Conservation (phyloP, 306 rosid species). For the Pachyrhizus erosus region DNA sequence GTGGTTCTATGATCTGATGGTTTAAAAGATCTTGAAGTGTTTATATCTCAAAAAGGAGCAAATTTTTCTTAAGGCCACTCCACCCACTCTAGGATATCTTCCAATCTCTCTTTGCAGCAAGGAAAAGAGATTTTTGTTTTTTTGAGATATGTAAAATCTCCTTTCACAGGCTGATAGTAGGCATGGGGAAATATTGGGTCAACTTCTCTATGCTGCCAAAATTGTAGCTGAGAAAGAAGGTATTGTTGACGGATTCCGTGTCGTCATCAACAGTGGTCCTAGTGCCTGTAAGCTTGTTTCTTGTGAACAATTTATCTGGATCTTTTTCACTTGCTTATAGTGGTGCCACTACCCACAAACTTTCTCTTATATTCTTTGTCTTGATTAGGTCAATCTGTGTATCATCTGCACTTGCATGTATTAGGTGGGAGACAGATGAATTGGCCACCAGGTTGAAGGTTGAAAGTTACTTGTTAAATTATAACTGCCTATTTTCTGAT, state of each 20-base stretch:
- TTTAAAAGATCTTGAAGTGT: background rate
- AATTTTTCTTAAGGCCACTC: constrained; percentile 3
- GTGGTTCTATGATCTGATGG: background rate
- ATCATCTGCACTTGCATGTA: constrained; percentile 93
- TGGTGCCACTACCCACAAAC: background rate
- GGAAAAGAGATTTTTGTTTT: background rate
- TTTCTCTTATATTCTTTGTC: constrained; percentile 15
- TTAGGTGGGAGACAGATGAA: constrained; percentile 85
- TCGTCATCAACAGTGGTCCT: constrained; percentile 83
- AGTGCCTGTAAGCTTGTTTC: constrained; percentile 66
- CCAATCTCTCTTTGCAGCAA: background rate
- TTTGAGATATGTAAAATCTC: constrained; percentile 2
- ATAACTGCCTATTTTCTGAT: background rate
- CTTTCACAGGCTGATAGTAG: constrained; percentile 67
- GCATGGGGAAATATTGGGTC: constrained; percentile 79
- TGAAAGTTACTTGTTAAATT: constrained; percentile 14
- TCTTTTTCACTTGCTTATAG: background rate
- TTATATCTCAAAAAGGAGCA: background rate
- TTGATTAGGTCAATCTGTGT: constrained; percentile 81
- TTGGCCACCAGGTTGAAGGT: constrained; percentile 88
- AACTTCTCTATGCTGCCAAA: constrained; percentile 82
- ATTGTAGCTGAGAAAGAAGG: constrained; percentile 84
- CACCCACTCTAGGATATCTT: background rate
- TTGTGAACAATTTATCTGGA: background rate
- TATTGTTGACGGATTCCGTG: constrained; percentile 81